phyloP scores from a whole-genome alignment of 2,329 filamentous ascomycete genomes.

The Fusarium sp. region DNA sequence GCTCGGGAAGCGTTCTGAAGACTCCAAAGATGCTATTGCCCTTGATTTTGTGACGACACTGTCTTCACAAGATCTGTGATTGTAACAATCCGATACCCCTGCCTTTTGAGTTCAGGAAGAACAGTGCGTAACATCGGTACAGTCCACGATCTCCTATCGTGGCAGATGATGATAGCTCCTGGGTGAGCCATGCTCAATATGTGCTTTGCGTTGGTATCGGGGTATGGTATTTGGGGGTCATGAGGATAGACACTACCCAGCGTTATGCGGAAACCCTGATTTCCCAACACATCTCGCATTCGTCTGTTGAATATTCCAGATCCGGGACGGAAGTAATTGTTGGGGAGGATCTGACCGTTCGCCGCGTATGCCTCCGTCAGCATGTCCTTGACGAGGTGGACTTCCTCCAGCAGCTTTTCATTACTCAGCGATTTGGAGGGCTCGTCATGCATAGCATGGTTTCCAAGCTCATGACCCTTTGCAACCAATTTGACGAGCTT shows the following conservation, averaged over 20 bases:
- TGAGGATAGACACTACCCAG: constrained; percentile 90
- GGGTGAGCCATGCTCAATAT: constrained; percentile 82
- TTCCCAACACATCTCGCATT: constrained; percentile 72
- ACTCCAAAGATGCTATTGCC: constrained; percentile 14
- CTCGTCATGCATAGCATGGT: constrained; percentile 92
- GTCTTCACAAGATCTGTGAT: constrained; percentile 73
- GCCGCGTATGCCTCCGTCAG: constrained; percentile 69
- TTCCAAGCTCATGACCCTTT: constrained; percentile 79
- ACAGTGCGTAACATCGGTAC: constrained; percentile 80
- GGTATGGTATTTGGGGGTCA: constrained; percentile 84
- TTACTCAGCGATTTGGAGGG: constrained; percentile 73
- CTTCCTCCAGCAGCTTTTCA: constrained; percentile 71
- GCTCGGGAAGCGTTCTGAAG: background rate
- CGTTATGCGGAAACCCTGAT: constrained; percentile 77
- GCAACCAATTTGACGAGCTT: constrained; percentile 69
- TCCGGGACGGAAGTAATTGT: constrained; percentile 83
- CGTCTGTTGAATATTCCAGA: constrained; percentile 82
- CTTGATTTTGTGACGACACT: constrained; percentile 46
- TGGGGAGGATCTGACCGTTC: constrained; percentile 59
- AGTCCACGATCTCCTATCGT: constrained; percentile 88
- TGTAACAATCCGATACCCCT: constrained; percentile 79
- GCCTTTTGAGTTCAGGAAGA: constrained; percentile 75
- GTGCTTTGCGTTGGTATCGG: constrained; percentile 79
- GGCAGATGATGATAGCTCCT: constrained; percentile 85
- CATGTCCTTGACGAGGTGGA: constrained; percentile 71